Evolutionary conservation across 129 eudicot species (phyloP).

Genomic region (Lactuca saligna): DNA sequence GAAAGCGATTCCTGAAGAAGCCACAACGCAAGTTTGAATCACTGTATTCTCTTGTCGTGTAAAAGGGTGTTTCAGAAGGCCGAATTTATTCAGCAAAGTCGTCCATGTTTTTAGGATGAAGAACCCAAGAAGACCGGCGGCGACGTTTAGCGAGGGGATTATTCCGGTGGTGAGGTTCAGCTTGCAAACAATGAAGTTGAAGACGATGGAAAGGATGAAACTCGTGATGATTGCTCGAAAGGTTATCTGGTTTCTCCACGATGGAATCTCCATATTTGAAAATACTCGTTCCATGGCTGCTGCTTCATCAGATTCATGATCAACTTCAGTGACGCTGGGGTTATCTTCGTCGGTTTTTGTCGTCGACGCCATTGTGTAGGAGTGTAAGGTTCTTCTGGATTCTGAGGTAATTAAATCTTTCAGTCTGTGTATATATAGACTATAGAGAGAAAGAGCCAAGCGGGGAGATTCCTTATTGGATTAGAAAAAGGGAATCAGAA

Average conservation of each 20-base stretch:
- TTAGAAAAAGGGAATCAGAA: neutral
- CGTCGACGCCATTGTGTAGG: slow-evolving; percentile 5
- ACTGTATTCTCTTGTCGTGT: slow-evolving; percentile 65
- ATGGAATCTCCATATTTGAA: slow-evolving; percentile 15
- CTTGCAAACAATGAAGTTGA: slow-evolving; percentile 55
- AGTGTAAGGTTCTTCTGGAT: neutral
- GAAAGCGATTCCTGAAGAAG: slow-evolving; percentile 55
- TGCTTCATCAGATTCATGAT: slow-evolving; percentile 14
- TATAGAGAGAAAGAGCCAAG: neutral
- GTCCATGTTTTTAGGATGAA: slow-evolving; percentile 39
- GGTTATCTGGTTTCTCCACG: slow-evolving; percentile 33
- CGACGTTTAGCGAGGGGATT: slow-evolving; percentile 59
- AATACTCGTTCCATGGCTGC: slow-evolving; percentile 26
- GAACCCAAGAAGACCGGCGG: slow-evolving; percentile 39
- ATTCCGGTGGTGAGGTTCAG: slow-evolving; percentile 68
- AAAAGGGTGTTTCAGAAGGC: slow-evolving; percentile 43
- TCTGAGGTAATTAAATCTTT: neutral
- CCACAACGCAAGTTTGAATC: slow-evolving; percentile 60
- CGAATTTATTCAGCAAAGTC: slow-evolving; percentile 31
- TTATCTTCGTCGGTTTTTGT: neutral
- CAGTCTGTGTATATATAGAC: neutral
- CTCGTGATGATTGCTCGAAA: slow-evolving; percentile 34
- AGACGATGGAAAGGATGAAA: slow-evolving; percentile 35
- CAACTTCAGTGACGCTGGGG: neutral
- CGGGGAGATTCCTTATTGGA: neutral